Base-by-base conservation (phyloP, 306 rosid genomes). In the Malus sylvestris region DNA sequence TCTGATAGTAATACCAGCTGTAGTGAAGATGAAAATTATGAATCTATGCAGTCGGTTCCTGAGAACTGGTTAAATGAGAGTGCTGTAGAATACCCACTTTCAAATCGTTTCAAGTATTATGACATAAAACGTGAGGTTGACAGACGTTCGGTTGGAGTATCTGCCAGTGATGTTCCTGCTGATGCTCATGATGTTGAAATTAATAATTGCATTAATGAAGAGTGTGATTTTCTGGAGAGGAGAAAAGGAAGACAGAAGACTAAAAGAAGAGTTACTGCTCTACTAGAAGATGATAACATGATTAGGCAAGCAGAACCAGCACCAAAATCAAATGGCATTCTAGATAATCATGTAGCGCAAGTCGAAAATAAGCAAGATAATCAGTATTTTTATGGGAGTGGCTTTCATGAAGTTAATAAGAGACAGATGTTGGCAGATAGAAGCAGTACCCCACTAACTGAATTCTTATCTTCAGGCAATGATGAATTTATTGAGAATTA, bases 1-100 rank as follows among this genome's bases (percentile, higher is more conserved):
- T 92, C 99, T 64, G 97, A 95, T 81, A 95, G 99, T 79, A 84
- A 89, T 89, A 87, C 97, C 62, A 95, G 97, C 85, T 83, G 88
- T 59, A 89, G 93, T 80, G 97, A 90, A 60, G 90, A 88, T 70
- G 96, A 89, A 73, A 74, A 76, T 53, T 40, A 29, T 74, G 88
- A 87, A 75, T 72, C 84, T 76, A 90, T 60, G 65, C 86, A 71
- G 64, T 76, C 85, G 52, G 69, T 77, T 76, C 87, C 85, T 25
- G 67, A 71, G 65, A 80, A 42, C 38, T 81, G 59, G 79, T 64
- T 72, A 57, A 80, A 83, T 72, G 82, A 70, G 72, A 75, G 66
- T 83, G 65, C 75, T 78, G 90, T 80, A 64, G 81, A 81, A 65
- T 76, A 72, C 76, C 51, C 76, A 63, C 72, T 78, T 78, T 80